A percentile compares a stretch with the other conserved stretches of the same genome.
phyloP scores from a whole-genome alignment of 1,139 yeast species.

The Candida albicans region DNA sequence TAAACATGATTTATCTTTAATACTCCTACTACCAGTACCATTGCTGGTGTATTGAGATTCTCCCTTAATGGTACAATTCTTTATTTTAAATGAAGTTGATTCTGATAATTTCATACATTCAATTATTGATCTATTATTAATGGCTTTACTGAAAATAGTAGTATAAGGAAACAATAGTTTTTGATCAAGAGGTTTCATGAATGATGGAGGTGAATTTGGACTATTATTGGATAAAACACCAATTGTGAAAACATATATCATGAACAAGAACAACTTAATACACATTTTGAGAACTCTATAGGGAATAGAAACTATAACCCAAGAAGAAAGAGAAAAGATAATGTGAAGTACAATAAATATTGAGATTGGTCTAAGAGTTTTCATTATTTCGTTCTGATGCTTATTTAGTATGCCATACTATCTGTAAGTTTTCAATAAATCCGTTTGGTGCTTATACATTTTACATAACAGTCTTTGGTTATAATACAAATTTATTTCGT shows the following conservation, averaged over 20 bases:
- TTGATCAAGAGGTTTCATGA: background rate
- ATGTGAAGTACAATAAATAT: no score
- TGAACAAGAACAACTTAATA: background rate
- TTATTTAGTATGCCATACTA: no score
- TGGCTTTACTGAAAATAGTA: constrained; percentile 4
- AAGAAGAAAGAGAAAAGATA: background rate
- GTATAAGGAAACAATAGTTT: constrained; percentile 7
- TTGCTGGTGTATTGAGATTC: background rate
- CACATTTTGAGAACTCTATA: constrained; percentile 7
- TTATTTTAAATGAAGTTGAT: constrained; percentile 3
- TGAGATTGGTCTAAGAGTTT: no score
- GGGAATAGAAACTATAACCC: background rate
- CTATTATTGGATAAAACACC: background rate
- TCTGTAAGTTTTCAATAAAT: no score
- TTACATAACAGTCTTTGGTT: no score
- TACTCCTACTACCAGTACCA: no score
- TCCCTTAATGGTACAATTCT: constrained; percentile 2
- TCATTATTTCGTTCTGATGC: no score
- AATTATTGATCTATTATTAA: constrained; percentile 5
- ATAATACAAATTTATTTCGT: no score
- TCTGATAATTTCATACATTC: constrained; percentile 10
- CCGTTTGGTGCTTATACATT: no score
- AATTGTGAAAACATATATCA: background rate
- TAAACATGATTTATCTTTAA: constrained; percentile 1
- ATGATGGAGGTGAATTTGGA: background rate